Conservation (phyloP, 108 stramenopile genomes). For the Nannochloropsis granulata region DNA sequence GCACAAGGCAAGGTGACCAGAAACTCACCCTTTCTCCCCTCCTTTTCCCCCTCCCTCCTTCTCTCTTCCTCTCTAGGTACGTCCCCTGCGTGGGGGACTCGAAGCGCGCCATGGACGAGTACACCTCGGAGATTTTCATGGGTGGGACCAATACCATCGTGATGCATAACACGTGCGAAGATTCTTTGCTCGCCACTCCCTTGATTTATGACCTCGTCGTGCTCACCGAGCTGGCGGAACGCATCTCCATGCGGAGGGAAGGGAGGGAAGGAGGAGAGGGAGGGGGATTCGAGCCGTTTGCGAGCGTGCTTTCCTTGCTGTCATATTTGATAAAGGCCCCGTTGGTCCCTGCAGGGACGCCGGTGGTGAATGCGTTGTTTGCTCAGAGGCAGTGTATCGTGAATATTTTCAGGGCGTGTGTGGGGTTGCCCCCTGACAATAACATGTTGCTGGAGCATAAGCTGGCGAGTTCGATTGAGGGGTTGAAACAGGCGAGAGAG, state of each 20-base stretch:
- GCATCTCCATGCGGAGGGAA: constrained; percentile 48
- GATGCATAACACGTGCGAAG: constrained; percentile 98
- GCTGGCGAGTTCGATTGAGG: constrained; percentile 7
- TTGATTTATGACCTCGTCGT: constrained; percentile 91
- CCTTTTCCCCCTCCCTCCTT: background rate
- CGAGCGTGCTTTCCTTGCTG: constrained; percentile 78
- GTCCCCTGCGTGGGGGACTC: constrained; percentile 93
- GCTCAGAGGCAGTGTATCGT: constrained; percentile 61
- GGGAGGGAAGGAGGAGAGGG: constrained; percentile 33
- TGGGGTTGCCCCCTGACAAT: constrained; percentile 79
- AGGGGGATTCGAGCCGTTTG: constrained; percentile 68
- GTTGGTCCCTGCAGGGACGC: constrained; percentile 83
- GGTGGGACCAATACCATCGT: constrained; percentile 91
- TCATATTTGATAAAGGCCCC: constrained; percentile 98
- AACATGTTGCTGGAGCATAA: constrained; percentile 87
- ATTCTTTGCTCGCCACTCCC: constrained; percentile 85
- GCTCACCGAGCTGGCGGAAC: constrained; percentile 75
- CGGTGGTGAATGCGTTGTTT: constrained; percentile 91
- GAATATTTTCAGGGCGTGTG: constrained; percentile 87
- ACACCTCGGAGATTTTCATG: constrained; percentile 96
- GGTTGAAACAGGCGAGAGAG: background rate
- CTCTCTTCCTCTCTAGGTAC: constrained; percentile 57
- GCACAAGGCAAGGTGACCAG: no score
- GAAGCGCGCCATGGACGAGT: constrained; percentile 98
- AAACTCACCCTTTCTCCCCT: background rate